These are phyloP conservation scores for Trichoderma virens DNA, from an alignment of 495 filamentous ascomycete genomes.

Conservation along the genomic window DNA sequence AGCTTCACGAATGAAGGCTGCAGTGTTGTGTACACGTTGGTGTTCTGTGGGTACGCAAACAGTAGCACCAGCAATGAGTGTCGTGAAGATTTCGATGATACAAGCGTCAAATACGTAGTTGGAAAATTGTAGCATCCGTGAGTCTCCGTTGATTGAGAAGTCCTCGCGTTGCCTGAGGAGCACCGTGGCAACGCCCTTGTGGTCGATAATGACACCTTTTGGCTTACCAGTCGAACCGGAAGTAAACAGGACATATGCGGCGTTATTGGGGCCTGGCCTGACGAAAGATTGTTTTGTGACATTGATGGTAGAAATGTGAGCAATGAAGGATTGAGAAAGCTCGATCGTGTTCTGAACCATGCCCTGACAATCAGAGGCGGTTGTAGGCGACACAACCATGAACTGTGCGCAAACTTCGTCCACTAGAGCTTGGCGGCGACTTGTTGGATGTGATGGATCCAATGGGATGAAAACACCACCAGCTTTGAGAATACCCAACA, in stretches of 20 bases:
- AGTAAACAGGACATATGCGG: conserved; percentile 50
- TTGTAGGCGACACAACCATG: conserved; percentile 18
- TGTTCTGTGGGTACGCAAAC: conserved; percentile 24
- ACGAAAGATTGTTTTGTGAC: conserved; percentile 12
- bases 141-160: conserved; percentile 23
- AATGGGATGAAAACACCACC: conserved; percentile 52
- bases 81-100: conserved; percentile 44
- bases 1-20: conserved; percentile 25
- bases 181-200: conserved; percentile 28
- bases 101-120: conserved; percentile 51
- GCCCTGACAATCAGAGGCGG: conserved; percentile 10
- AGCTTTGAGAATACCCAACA: conserved; percentile 47
- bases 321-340: not conserved
- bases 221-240: conserved; percentile 55
- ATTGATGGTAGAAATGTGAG: conserved; percentile 9
- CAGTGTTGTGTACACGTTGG: conserved; percentile 15
- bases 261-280: conserved; percentile 19
- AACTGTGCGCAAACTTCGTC: conserved; percentile 24
- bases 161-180: conserved; percentile 23
- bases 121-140: conserved; percentile 44
- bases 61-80: conserved; percentile 37
- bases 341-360: conserved; percentile 10
- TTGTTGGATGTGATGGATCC: conserved; percentile 45
- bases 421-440: conserved; percentile 34
- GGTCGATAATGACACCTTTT: conserved; percentile 38